phyloP scores from a whole-genome alignment of 2,329 filamentous ascomycete genomes.

The Aspergillus brasiliensis region DNA sequence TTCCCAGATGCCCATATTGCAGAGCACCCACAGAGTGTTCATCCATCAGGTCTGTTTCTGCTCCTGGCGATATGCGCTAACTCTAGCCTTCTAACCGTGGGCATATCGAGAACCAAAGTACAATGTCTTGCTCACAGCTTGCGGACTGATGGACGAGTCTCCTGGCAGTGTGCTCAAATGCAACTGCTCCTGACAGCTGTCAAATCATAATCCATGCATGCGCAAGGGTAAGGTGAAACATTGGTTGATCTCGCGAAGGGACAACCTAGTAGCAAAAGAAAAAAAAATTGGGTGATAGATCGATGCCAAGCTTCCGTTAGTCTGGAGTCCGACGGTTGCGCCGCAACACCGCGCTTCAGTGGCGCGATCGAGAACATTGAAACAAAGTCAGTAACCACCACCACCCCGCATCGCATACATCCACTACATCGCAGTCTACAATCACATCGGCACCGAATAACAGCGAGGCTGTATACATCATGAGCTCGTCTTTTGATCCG shows the following conservation, averaged over 20 bases:
- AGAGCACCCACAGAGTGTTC: constrained; percentile 53
- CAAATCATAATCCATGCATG: constrained; percentile 8
- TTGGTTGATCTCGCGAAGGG: not conserved
- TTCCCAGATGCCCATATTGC: constrained; percentile 61
- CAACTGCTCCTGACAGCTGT: constrained; percentile 10
- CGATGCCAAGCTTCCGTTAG: constrained; percentile 14
- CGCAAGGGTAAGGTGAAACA: not conserved
- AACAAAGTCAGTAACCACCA: not conserved
- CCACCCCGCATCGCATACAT: not conserved
- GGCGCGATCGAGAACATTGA: not conserved
- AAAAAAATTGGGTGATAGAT: constrained; percentile 10
- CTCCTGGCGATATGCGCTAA: constrained; percentile 29
- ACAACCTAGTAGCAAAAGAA: not conserved
- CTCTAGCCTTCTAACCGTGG: constrained; percentile 20
- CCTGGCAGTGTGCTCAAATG: not conserved
- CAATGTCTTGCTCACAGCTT: constrained; percentile 2
- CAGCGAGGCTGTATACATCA: constrained; percentile 10
- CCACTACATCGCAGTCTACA: not conserved
- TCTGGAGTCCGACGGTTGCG: constrained; percentile 12
- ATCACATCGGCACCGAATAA: not conserved
- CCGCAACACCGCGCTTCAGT: constrained; percentile 13
- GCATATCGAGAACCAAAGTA: constrained; percentile 31
- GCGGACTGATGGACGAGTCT: not conserved
- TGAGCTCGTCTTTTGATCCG: constrained; percentile 57
- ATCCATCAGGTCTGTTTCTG: constrained; percentile 58